phyloP scores from a whole-genome alignment of 345 rosid species.

The Isatis tinctoria region DNA sequence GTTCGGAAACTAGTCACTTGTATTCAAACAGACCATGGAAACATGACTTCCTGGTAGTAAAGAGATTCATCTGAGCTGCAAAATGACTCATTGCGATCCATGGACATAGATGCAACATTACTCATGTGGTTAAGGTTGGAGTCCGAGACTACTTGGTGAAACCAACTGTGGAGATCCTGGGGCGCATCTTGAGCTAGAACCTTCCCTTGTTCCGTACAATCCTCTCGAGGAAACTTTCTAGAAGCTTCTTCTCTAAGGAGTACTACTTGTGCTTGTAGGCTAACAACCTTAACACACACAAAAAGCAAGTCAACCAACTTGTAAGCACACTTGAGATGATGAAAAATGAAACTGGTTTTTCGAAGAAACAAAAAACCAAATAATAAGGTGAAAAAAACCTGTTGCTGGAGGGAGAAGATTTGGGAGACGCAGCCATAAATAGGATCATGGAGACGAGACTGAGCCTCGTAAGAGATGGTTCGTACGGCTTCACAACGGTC shows the following conservation, averaged over 20 bases:
- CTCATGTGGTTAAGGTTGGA: constrained; percentile 1
- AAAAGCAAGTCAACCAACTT: background rate
- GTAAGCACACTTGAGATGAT: background rate
- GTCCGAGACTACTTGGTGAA: constrained; percentile 37
- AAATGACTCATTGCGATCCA: constrained; percentile 13
- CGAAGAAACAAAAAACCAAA: background rate
- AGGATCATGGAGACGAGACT: constrained; percentile 93
- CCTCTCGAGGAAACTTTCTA: constrained; percentile 38
- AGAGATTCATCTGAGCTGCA: constrained; percentile 24
- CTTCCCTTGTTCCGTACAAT: constrained; percentile 39
- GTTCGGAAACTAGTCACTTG: background rate
- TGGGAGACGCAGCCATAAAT: constrained; percentile 95
- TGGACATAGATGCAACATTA: background rate
- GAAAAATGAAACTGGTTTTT: background rate
- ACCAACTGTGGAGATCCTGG: constrained; percentile 59
- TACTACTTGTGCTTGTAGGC: constrained; percentile 79
- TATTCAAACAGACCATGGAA: constrained; percentile 22
- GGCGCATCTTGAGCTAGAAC: constrained; percentile 24
- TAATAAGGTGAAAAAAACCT: constrained; percentile 41
- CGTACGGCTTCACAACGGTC: constrained; percentile 81
- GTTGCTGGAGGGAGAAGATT: constrained; percentile 92
- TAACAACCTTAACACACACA: constrained; percentile 57
- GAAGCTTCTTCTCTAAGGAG: constrained; percentile 74
- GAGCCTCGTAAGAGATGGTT: constrained; percentile 94
- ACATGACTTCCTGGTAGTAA: constrained; percentile 5